Base-by-base conservation (phyloP, 306 rosid species). In the Corylus americana region DNA sequence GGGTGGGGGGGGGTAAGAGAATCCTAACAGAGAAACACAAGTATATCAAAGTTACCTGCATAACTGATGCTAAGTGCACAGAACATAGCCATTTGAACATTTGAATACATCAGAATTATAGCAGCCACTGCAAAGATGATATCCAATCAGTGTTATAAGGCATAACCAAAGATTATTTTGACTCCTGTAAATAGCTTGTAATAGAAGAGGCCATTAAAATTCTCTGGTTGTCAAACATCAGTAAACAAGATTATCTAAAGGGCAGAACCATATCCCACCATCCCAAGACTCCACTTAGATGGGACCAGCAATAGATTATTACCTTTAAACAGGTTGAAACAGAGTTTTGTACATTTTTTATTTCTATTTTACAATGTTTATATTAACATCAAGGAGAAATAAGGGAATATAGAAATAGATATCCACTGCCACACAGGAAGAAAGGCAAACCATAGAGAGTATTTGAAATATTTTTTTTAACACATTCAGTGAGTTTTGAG, bases 61-160 rank as follows among this genome's bases (percentile, higher is more conserved):
- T 95, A 95, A 81, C 93, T 87, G 79, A 92, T 78, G 55, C 84
- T 67, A 62, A 95, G 71, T 31, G 98, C 96, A 73, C 85, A 95
- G 81, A 92, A 88, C 74, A 95, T 88, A 78, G 98, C 98, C 92
- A 87, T 86, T 82, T 92, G 98, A 86, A 92, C 94, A 72, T 91
- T 89, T 55, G 90, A 91, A 79, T 54, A 85, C 22, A 92, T 77
- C 81, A 95, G 83, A 82, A 91, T 86, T 63, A 91, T 85, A 17
- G 87, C 94, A 22, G 94, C 83, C 16, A 79, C 98, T 95, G 94
- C 94, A 90, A 81, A 84, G 22, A 73, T 72, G 61, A 81, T 69
- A 75, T 82, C 74, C 51, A 81, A 72, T 77, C 50, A 62, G 50
- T 35, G 69, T 48, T 74, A 70, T 18, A 18, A 39, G 70, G 73